A percentile compares a stretch with the other conserved stretches of the same genome.
Evolutionary conservation across 2,329 filamentous ascomycete species (phyloP).

Genomic region (Arthroderma uncinatum): DNA sequence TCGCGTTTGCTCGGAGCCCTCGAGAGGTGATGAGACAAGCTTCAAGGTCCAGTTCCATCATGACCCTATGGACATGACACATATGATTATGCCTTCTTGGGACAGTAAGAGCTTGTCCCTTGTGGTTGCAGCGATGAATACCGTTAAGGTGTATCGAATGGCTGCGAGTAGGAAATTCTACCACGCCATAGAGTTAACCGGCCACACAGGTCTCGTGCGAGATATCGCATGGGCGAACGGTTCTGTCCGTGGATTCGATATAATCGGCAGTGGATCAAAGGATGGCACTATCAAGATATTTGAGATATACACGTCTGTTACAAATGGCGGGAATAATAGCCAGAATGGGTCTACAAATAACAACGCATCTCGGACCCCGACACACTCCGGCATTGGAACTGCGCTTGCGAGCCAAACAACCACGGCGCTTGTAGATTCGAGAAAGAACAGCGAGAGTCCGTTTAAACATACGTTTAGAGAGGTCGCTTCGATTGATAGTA

Average conservation of each 20-base stretch:
- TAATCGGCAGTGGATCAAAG: slow-evolving; percentile 83
- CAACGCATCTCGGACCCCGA: slow-evolving; percentile 15
- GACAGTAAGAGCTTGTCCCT: slow-evolving; percentile 66
- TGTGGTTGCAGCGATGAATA: slow-evolving; percentile 75
- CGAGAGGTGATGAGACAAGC: slow-evolving; percentile 71
- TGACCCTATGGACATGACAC: slow-evolving; percentile 61
- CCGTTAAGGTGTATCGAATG: slow-evolving; percentile 73
- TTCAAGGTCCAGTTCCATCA: slow-evolving; percentile 84
- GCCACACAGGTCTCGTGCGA: slow-evolving; percentile 65
- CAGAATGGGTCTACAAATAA: slow-evolving; percentile 21
- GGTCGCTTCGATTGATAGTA: slow-evolving; percentile 35
- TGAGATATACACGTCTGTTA: slow-evolving; percentile 40
- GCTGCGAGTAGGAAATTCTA: slow-evolving; percentile 68
- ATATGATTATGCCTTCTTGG: slow-evolving; percentile 68
- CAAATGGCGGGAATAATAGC: slow-evolving; percentile 20
- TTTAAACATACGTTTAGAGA: slow-evolving; percentile 34
- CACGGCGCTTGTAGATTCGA: slow-evolving; percentile 23
- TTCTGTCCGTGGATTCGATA: slow-evolving; percentile 79
- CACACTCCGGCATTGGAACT: slow-evolving; percentile 34
- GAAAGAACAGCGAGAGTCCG: slow-evolving; percentile 25
- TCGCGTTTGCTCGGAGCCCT: slow-evolving; percentile 57
- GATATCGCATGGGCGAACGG: slow-evolving; percentile 90
- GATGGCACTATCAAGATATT: slow-evolving; percentile 88
- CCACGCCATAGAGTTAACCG: slow-evolving; percentile 62
- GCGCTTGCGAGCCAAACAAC: slow-evolving; percentile 28